These are phyloP conservation scores for Paxillus rubicundulus DNA, from an alignment of 768 basidiomycete species.

Conservation along the genomic window DNA sequence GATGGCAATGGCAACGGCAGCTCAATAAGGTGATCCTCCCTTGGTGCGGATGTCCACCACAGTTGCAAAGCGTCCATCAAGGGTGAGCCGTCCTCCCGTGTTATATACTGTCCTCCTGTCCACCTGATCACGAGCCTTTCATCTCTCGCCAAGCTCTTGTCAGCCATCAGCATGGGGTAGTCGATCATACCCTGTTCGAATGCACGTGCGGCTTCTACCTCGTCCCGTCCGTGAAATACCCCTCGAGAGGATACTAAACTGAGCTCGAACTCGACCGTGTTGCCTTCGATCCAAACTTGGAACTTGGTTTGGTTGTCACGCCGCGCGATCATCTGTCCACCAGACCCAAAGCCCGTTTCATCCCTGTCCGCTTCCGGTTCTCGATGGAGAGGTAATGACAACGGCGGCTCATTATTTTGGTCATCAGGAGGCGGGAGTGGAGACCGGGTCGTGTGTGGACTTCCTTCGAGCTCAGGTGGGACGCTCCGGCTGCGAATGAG, in stretches of 20 bases:
- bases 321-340: slow-evolving; percentile 57
- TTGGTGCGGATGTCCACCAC: slow-evolving; percentile 55
- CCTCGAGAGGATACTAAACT: slow-evolving; percentile 49
- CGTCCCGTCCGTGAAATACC: slow-evolving; percentile 38
- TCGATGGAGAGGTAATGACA: background rate
- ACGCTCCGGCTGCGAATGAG: slow-evolving; percentile 55
- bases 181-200: slow-evolving; percentile 66
- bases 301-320: slow-evolving; percentile 62
- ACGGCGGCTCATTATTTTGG: slow-evolving; percentile 20
- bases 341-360: slow-evolving; percentile 39
- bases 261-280: slow-evolving; percentile 67
- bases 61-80: slow-evolving; percentile 69
- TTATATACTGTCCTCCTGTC: slow-evolving; percentile 71
- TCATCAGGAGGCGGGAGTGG: slow-evolving; percentile 21
- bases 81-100: slow-evolving; percentile 69
- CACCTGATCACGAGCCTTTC: slow-evolving; percentile 73
- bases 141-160: slow-evolving; percentile 58
- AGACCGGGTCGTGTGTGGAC: slow-evolving; percentile 31
- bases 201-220: slow-evolving; percentile 49
- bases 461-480: slow-evolving; percentile 50
- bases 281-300: slow-evolving; percentile 60
- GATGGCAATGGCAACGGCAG: slow-evolving; percentile 10
- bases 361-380: slow-evolving; percentile 5
- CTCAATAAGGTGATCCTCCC: slow-evolving; percentile 22
- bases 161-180: slow-evolving; percentile 62